Evolutionary conservation across 805 yeast species (phyloP).

Genomic region (Candida maltosa): DNA sequence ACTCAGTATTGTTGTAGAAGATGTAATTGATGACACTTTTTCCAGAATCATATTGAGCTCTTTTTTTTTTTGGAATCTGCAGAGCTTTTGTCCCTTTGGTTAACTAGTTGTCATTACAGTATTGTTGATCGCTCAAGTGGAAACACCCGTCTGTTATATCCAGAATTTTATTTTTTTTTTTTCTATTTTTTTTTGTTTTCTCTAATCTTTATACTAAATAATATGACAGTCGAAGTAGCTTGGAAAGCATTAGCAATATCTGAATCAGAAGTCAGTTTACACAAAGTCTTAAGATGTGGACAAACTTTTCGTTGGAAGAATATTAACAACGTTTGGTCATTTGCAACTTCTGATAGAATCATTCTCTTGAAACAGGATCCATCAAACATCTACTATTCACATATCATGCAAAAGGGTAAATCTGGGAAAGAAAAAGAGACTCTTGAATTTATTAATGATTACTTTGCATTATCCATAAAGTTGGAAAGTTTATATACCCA

Average conservation of each 20-base stretch:
- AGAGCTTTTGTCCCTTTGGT: too few relatives aligned
- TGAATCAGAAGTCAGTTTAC: slow-evolving; percentile 49
- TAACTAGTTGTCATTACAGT: too few relatives aligned
- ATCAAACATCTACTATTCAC: slow-evolving; percentile 48
- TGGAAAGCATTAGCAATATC: slow-evolving; percentile 21
- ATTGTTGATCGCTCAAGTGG: too few relatives aligned
- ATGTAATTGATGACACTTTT: too few relatives aligned
- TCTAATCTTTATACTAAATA: too few relatives aligned
- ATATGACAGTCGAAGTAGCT: slow-evolving; percentile 21
- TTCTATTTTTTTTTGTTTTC: too few relatives aligned
- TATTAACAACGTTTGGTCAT: slow-evolving; percentile 61
- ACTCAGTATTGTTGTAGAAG: too few relatives aligned
- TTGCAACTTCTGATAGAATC: slow-evolving; percentile 56
- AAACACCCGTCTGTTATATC: too few relatives aligned
- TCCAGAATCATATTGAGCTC: too few relatives aligned
- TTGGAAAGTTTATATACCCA: slow-evolving; percentile 50
- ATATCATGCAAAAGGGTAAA: slow-evolving; percentile 21
- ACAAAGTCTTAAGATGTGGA: slow-evolving; percentile 75
- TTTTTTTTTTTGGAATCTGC: too few relatives aligned
- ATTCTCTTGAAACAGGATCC: slow-evolving; percentile 64
- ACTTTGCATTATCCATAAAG: slow-evolving; percentile 64
- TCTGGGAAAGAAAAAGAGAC: slow-evolving; percentile 19
- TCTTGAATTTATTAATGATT: slow-evolving; percentile 52
- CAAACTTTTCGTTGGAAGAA: slow-evolving; percentile 83
- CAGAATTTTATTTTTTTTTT: too few relatives aligned